These are phyloP conservation scores for Botrytis sinoallii DNA, from an alignment of 2,329 filamentous ascomycete species.

Conservation along the genomic window DNA sequence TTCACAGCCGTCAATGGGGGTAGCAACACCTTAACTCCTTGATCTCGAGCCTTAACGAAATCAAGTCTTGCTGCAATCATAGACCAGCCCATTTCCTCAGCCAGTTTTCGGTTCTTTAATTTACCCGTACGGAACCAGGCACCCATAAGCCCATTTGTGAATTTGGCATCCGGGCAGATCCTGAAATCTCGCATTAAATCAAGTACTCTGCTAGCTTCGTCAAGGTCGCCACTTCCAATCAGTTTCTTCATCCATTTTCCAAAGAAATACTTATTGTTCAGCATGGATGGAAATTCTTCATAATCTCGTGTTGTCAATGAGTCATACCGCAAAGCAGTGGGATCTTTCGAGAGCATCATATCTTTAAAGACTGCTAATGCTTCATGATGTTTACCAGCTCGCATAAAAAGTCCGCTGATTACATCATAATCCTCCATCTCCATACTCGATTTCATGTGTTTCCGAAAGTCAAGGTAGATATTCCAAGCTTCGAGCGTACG, in stretches of 20 bases:
- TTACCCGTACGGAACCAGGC: slow-evolving; percentile 69
- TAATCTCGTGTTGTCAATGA: slow-evolving; percentile 21
- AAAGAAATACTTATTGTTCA: slow-evolving; percentile 76
- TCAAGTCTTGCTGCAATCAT: slow-evolving; percentile 71
- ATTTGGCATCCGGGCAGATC: slow-evolving; percentile 66
- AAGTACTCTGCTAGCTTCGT: slow-evolving; percentile 69
- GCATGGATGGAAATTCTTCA: slow-evolving; percentile 45
- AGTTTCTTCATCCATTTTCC: slow-evolving; percentile 86
- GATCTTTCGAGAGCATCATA: slow-evolving; percentile 62
- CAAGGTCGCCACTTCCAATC: slow-evolving; percentile 67
- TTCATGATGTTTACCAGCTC: slow-evolving; percentile 60
- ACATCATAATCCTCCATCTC: slow-evolving; percentile 73
- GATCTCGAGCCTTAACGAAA: slow-evolving; percentile 51
- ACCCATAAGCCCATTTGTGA: slow-evolving; percentile 78
- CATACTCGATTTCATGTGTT: slow-evolving; percentile 57
- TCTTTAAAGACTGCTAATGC: slow-evolving; percentile 79
- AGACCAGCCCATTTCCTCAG: slow-evolving; percentile 67
- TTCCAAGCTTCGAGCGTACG: slow-evolving; percentile 60
- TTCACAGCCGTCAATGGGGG: slow-evolving; percentile 24
- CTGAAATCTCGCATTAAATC: slow-evolving; percentile 70
- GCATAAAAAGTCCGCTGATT: slow-evolving; percentile 68
- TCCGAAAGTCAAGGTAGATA: slow-evolving; percentile 62
- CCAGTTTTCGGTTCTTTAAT: slow-evolving; percentile 53
- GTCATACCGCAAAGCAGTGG: slow-evolving; percentile 24
- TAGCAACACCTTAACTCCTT: slow-evolving; percentile 12